Evolutionary conservation across 345 rosid genomes (phyloP).

Genomic region (Eutrema japonicum): DNA sequence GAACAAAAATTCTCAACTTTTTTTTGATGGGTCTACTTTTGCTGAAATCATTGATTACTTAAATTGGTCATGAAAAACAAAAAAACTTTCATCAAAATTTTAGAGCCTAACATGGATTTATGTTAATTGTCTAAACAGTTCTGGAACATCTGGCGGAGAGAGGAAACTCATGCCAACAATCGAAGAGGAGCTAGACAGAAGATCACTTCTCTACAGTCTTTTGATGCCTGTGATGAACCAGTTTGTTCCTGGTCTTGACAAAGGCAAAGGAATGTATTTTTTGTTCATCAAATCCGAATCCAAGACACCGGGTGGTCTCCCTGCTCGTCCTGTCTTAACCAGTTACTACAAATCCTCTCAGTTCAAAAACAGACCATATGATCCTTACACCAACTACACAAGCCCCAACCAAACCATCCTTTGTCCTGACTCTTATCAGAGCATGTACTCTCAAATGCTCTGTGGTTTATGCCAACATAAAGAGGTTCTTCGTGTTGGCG

Average conservation of each 20-base stretch:
- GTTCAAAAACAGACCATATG: constrained; percentile 66
- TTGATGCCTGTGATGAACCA: constrained; percentile 84
- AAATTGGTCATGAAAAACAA: neutral
- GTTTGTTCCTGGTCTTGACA: constrained; percentile 65
- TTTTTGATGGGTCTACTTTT: constrained; percentile 20
- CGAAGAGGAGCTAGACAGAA: constrained; percentile 69
- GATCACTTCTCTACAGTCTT: constrained; percentile 68
- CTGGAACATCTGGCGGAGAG: constrained; percentile 95
- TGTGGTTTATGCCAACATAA: constrained; percentile 70
- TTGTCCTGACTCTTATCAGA: constrained; percentile 76
- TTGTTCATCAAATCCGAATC: constrained; percentile 74
- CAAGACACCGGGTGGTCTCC: constrained; percentile 71
- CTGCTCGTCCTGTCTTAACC: constrained; percentile 74
- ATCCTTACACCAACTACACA: constrained; percentile 81
- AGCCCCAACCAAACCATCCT: constrained; percentile 81
- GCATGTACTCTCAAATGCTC: constrained; percentile 81
- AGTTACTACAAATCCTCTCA: constrained; percentile 77
- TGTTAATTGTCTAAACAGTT: constrained; percentile 55
- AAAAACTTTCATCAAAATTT: neutral
- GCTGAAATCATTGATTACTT: constrained; percentile 20
- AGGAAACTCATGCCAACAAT: constrained; percentile 80
- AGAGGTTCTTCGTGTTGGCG: constrained; percentile 80
- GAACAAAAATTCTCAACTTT: neutral
- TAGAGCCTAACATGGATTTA: constrained; percentile 1
- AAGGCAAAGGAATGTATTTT: constrained; percentile 86